Evolutionary conservation across 2,329 filamentous ascomycete species (phyloP).

Genomic region (Aspergillus sp.): DNA sequence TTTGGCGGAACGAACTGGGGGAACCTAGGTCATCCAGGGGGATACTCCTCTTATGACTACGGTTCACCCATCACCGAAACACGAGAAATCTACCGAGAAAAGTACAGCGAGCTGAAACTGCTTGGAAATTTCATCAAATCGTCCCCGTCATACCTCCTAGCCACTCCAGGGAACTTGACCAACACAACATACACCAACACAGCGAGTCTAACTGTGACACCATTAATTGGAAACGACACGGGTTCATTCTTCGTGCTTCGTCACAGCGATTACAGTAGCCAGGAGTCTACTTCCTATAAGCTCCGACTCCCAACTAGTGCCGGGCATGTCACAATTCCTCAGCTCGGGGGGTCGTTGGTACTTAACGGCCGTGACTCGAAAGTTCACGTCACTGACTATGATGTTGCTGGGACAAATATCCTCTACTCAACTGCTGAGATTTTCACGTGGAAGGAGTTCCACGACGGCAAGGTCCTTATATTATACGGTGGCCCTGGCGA

Average conservation of each 20-base stretch:
- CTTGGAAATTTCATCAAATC: conserved; percentile 73
- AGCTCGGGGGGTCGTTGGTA: conserved; percentile 39
- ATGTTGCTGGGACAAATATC: conserved; percentile 40
- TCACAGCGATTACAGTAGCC: conserved; percentile 65
- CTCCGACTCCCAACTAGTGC: conserved; percentile 54
- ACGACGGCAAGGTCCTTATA: conserved; percentile 51
- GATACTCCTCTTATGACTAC: conserved; percentile 64
- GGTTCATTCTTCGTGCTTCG: conserved; percentile 62
- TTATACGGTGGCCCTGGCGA: conserved; percentile 42
- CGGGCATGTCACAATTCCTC: conserved; percentile 41
- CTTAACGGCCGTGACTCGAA: conserved; percentile 46
- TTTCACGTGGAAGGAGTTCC: conserved; percentile 59
- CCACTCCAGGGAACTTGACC: conserved; percentile 50
- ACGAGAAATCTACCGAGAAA: conserved; percentile 66
- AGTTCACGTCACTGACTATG: conserved; percentile 44
- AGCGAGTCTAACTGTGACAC: conserved; percentile 59
- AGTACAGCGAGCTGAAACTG: conserved; percentile 77
- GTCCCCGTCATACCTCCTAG: conserved; percentile 67
- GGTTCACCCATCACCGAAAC: conserved; percentile 68
- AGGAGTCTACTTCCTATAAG: conserved; percentile 59
- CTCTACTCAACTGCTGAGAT: conserved; percentile 47
- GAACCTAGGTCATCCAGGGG: conserved; percentile 69
- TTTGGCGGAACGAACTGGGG: conserved; percentile 84
- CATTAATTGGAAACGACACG: conserved; percentile 56
- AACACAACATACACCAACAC: conserved; percentile 50